Evolutionary conservation across 371 early-diverging fungal genomes (phyloP), one percentile per base, ranked within the genome.

Genomic region (Mucor indicus): DNA sequence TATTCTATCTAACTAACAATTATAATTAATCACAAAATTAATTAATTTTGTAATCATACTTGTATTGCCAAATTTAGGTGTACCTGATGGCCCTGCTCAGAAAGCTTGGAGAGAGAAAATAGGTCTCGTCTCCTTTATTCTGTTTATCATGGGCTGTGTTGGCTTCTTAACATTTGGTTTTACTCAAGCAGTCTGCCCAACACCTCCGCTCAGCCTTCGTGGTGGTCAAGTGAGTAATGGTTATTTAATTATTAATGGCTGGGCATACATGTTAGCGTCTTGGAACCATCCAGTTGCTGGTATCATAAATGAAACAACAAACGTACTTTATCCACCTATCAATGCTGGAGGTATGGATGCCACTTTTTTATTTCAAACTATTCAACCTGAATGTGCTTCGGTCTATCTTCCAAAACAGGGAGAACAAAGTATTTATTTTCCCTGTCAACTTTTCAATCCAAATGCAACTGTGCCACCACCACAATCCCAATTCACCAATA

Each of bases 51-150:
- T 11, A 5, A 27, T 27, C 11, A 7, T 27, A 27, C 29, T 27
- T 27, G 11, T 27, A 27, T 5, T 27, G 11, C 29, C 29, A 7
- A 7, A 5, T 27, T 27, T 36, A 72, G 81, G 81, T 46, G 72
- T 73, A 25, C 58, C 63, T 12, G 57, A 69, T 38, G 62, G 64
- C 0, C 78, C 66, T 33, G 70, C 81, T 15, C 89, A 82, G 56
- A 84, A 78, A 27, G 95, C 75, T 21, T 93, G 93, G 92, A 68
- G 92, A 24, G 92, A 93, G 63, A 94, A 92, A 54, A 76, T 88
- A 2, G 86, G 91, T 0, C 61, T 94, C 0, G 81, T 87, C 41
- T 64, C 85, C 20, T 74, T 90, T 49, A 80, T 90, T 29, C 31
- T 72, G 7, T 30, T 52, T 8, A 67, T 81, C 32, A 79, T 80